Evolutionary conservation across 192 early-diverging fungal genomes (phyloP).

Genomic region (Gorgonomyces haynaldii): DNA sequence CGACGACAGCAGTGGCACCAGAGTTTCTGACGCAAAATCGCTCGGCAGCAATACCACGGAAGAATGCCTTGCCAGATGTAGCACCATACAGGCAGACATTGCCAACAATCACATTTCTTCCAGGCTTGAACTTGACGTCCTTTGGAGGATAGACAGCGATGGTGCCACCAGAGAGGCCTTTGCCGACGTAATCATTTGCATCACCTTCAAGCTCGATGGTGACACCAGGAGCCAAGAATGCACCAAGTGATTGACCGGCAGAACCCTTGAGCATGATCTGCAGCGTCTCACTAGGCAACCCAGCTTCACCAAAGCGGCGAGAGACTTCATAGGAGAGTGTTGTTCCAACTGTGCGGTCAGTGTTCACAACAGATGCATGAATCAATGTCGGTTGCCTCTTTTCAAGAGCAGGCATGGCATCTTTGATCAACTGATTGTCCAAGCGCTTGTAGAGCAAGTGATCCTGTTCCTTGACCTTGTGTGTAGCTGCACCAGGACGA

Average conservation of each 20-base stretch:
- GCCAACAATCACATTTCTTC: constrained; percentile 87
- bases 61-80: constrained; percentile 79
- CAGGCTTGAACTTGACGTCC: constrained; percentile 59
- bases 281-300: constrained; percentile 79
- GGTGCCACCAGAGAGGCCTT: constrained; percentile 90
- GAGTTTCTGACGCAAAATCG: constrained; percentile 97
- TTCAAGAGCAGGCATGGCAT: constrained; percentile 60
- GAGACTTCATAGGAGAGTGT: constrained; percentile 88
- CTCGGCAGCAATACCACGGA: constrained; percentile 90
- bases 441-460: constrained; percentile 77
- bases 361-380: constrained; percentile 68
- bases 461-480: constrained; percentile 74
- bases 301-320: constrained; percentile 58
- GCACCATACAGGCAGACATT: constrained; percentile 98
- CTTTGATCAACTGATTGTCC: constrained; percentile 78
- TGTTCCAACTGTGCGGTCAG: constrained; percentile 88
- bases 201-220: constrained; percentile 91
- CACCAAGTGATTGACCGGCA: constrained; percentile 93
- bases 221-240: constrained; percentile 84
- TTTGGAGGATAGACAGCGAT: constrained; percentile 85
- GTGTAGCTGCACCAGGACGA: constrained; percentile 77
- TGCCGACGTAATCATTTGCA: constrained; percentile 98
- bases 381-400: constrained; percentile 46
- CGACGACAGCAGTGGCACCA: constrained; percentile 89
- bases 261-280: constrained; percentile 77